Evolutionary conservation across 1,139 yeast species (phyloP).

Genomic region (Candida albicans): DNA sequence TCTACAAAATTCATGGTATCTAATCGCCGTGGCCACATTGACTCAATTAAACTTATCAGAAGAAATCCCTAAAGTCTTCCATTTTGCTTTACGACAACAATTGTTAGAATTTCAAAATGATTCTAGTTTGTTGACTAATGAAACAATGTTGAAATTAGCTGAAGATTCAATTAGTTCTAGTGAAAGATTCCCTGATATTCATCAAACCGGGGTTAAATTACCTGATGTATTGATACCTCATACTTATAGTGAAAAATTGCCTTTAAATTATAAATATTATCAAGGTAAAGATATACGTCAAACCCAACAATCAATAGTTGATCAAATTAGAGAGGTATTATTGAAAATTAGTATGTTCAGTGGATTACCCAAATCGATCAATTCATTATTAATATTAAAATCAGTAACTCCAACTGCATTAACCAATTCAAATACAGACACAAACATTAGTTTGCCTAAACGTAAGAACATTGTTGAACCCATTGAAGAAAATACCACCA

Average conservation of each 20-base stretch:
- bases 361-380: slow-evolving; percentile 87
- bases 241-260: slow-evolving; percentile 38
- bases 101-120: slow-evolving; percentile 34
- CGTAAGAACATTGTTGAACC: slow-evolving; percentile 26
- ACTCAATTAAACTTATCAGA: slow-evolving; percentile 80
- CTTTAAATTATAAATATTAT: slow-evolving; percentile 36
- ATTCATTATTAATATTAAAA: slow-evolving; percentile 64
- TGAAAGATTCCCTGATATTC: slow-evolving; percentile 34
- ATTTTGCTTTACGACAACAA: slow-evolving; percentile 63
- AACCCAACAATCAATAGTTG: slow-evolving; percentile 44
- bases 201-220: slow-evolving; percentile 41
- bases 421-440: slow-evolving; percentile 15
- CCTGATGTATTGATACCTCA: slow-evolving; percentile 46
- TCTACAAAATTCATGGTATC: slow-evolving; percentile 59
- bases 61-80: slow-evolving; percentile 72
- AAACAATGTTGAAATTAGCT: slow-evolving; percentile 28
- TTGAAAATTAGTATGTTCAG: slow-evolving; percentile 74
- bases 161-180: slow-evolving; percentile 38
- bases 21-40: slow-evolving; percentile 51
- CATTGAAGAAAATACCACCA: slow-evolving; percentile 8
- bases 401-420: slow-evolving; percentile 59
- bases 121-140: slow-evolving; percentile 24
- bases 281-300: slow-evolving; percentile 32
- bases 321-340: slow-evolving; percentile 69
- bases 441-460: slow-evolving; percentile 18